Evolutionary conservation across 2,329 filamentous ascomycete species (phyloP).

Genomic region (Zymoseptoria ardabiliae): DNA sequence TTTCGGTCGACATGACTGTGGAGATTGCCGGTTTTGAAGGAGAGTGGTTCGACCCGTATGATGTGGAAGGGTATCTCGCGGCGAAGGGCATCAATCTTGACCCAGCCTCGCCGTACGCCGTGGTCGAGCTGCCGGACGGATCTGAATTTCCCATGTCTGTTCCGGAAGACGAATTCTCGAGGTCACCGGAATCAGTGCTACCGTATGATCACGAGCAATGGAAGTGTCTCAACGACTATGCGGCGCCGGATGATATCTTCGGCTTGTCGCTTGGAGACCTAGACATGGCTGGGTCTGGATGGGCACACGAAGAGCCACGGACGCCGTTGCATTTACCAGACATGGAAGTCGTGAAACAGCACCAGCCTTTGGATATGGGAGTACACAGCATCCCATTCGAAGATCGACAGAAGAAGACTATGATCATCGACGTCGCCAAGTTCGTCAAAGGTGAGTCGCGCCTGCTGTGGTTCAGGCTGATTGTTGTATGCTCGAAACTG

Average conservation of each 20-base stretch:
- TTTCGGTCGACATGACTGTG: constrained; percentile 34
- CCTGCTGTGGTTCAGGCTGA: background rate
- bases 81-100: constrained; percentile 57
- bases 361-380: background rate
- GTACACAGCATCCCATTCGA: background rate
- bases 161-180: background rate
- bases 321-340: background rate
- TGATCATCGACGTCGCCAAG: constrained; percentile 38
- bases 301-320: background rate
- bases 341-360: background rate
- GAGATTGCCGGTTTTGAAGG: constrained; percentile 59
- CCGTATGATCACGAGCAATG: constrained; percentile 9
- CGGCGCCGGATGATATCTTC: background rate
- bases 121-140: constrained; percentile 38
- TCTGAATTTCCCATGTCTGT: background rate
- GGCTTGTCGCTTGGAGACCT: background rate
- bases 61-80: constrained; percentile 67
- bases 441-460: constrained; percentile 37
- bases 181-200: background rate
- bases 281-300: background rate
- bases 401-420: constrained; percentile 25
- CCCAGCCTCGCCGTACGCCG: constrained; percentile 52
- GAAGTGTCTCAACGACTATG: background rate
- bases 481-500: background rate
- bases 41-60: constrained; percentile 69